A percentile compares a stretch with the other conserved stretches of the same genome.
phyloP scores from a whole-genome alignment of 768 basidiomycete genomes.

The Cyclocybe aegerita region DNA sequence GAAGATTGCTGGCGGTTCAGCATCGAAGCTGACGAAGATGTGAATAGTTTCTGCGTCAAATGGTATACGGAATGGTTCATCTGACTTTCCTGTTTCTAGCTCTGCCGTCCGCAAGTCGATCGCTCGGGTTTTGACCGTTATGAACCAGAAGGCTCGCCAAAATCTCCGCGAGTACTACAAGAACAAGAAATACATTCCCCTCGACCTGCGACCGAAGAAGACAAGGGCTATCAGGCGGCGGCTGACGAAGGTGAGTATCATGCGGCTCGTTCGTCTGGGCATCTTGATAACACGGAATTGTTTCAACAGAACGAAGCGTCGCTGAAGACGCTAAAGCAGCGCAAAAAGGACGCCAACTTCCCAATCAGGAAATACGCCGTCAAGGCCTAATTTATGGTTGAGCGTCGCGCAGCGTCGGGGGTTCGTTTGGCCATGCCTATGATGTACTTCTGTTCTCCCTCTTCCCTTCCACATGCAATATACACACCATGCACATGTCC shows the following conservation, averaged over 20 bases:
- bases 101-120: constrained; percentile 97
- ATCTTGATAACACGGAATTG: constrained; percentile 1
- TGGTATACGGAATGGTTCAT: background rate
- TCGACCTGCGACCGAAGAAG: constrained; percentile 97
- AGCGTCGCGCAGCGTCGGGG: constrained; percentile 13
- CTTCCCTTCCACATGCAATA: constrained; percentile 22
- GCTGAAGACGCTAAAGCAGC: constrained; percentile 88
- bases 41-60: constrained; percentile 39
- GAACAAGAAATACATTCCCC: constrained; percentile 92
- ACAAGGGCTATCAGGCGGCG: constrained; percentile 97
- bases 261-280: background rate
- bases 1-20: constrained; percentile 95
- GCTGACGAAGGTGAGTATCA: constrained; percentile 72
- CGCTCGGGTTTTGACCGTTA: constrained; percentile 96
- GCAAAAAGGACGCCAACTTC: constrained; percentile 95
- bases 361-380: constrained; percentile 92
- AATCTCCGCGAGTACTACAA: constrained; percentile 98
- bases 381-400: constrained; percentile 65
- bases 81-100: constrained; percentile 41
- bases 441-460: constrained; percentile 21
- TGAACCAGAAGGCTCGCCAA: constrained; percentile 97
- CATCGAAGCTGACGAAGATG: constrained; percentile 98
- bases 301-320: constrained; percentile 70
- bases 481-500: constrained; percentile 16
- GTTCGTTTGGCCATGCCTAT: constrained; percentile 17